Evolutionary conservation across 2,329 filamentous ascomycete species (phyloP), one percentile per base, ranked within the genome.

Genomic region (Pseudohalonectria lignicola): DNA sequence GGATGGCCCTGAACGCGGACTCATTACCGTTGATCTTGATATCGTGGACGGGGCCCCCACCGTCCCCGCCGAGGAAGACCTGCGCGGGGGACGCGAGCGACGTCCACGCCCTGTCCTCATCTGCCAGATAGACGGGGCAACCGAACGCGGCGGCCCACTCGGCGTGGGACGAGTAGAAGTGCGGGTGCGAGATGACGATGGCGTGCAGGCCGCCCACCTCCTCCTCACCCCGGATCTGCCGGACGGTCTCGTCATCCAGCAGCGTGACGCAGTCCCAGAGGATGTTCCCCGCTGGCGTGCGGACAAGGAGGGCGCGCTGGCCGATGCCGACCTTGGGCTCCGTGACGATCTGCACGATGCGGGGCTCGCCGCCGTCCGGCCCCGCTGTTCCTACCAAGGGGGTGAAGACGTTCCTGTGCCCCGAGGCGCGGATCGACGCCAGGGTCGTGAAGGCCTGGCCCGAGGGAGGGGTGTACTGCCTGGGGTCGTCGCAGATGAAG

Each of bases 181-280:
- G 86, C 37, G 86, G 86, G 57, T 93, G 83, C 10, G 72, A 79
- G 44, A 88, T 85, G 47, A 77, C 76, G 33, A 92, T 87, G 1
- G 79, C 83, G 25, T 63, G 62, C 11, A 93, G 51, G 0, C 82
- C 82, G 31, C 84, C 84, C 6, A 77, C 63, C 0, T 30, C 30
- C 8, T 51, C 53, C 5, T 70, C 64, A n/a, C n/a, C n/a, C n/a
- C n/a, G n/a, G 48, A 90, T 74, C 40, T 57, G 54, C 1, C 59
- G 52, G 1, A 83, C 57, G 0, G 83, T 88, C 4, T 67, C 67
- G 2, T 69, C 58, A 52, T 88, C 81, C 3, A 92, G 61, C 45
- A 77, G 74, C 0, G 82, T 71, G 40, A 92, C 64, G 44, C 81
- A 77, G 56, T 92, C 86, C 85, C 85, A 93, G 2, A 92, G 70